A percentile compares a stretch with the other conserved stretches of the same genome.
Conservation (phyloP, 2,329 filamentous ascomycete species). For the Nemania sp. region DNA sequence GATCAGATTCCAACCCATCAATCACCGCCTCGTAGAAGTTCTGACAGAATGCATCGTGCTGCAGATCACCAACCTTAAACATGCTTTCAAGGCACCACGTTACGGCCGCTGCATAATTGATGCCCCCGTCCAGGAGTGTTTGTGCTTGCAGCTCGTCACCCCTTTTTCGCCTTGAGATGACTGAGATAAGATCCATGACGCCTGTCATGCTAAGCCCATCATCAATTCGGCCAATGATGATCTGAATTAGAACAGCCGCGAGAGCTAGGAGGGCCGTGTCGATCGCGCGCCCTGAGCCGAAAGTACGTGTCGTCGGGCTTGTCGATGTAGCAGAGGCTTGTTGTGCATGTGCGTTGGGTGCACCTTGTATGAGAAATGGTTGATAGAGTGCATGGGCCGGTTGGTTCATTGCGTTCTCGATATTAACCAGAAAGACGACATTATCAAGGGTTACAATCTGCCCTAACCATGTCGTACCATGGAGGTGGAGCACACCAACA, state of each 20-base stretch:
- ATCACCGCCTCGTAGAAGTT: slow-evolving; percentile 11
- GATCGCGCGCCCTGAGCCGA: background rate
- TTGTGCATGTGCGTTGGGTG: background rate
- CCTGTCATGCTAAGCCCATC: background rate
- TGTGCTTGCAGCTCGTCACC: background rate
- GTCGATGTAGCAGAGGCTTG: background rate
- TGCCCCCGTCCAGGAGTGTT: background rate
- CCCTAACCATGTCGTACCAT: slow-evolving; percentile 7
- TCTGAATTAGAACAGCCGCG: slow-evolving; percentile 5
- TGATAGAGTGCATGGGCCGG: background rate
- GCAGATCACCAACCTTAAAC: background rate
- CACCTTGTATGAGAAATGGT: background rate
- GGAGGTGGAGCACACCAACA: slow-evolving; percentile 3
- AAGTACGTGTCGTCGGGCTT: background rate
- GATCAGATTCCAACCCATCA: slow-evolving; percentile 5
- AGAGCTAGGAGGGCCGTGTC: background rate
- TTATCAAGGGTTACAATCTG: slow-evolving; percentile 11
- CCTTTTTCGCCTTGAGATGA: background rate
- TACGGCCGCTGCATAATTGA: slow-evolving; percentile 4
- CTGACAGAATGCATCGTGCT: slow-evolving; percentile 13
- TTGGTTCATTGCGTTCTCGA: background rate
- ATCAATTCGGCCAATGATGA: slow-evolving; percentile 1
- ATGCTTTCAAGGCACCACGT: slow-evolving; percentile 12
- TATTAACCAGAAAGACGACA: background rate
- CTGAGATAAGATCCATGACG: background rate